Percentiles rank a stretch among this genome's conserved stretches.
These are phyloP conservation scores for Phallus indusiatus DNA, from an alignment of 768 basidiomycete genomes.

Conservation along the genomic window DNA sequence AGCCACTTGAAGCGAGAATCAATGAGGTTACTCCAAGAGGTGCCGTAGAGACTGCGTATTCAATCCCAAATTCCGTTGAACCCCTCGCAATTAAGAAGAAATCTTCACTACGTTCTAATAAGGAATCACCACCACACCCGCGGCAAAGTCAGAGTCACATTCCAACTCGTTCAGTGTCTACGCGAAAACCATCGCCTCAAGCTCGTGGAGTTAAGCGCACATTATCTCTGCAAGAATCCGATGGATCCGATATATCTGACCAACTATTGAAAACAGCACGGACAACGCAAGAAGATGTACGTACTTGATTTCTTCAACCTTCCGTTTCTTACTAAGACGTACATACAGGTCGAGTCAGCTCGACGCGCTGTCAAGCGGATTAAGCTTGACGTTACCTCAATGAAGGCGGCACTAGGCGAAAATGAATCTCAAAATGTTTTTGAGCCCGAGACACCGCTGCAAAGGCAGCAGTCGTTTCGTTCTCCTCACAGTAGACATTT, in stretches of 20 bases:
- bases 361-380: slow-evolving; percentile 67
- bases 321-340: not conserved
- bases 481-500: slow-evolving; percentile 25
- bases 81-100: slow-evolving; percentile 85
- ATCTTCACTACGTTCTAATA: slow-evolving; percentile 44
- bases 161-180: slow-evolving; percentile 34
- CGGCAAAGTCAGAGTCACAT: slow-evolving; percentile 1
- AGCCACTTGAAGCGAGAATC: slow-evolving; percentile 49
- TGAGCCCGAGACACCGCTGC: slow-evolving; percentile 2
- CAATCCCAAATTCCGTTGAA: slow-evolving; percentile 40
- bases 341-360: slow-evolving; percentile 56
- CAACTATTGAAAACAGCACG: slow-evolving; percentile 39
- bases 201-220: slow-evolving; percentile 29
- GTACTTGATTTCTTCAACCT: slow-evolving; percentile 17
- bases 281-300: slow-evolving; percentile 59
- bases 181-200: slow-evolving; percentile 48
- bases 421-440: not conserved
- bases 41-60: slow-evolving; percentile 17
- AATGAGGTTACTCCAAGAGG: slow-evolving; percentile 49
- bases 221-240: slow-evolving; percentile 17
- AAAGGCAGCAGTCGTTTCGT: slow-evolving; percentile 14
- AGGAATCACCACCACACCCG: slow-evolving; percentile 28
- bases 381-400: slow-evolving; percentile 42
- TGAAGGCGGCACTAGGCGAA: slow-evolving; percentile 7
- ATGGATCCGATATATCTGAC: slow-evolving; percentile 32